phyloP scores from a whole-genome alignment of 2,329 filamentous ascomycete genomes.

The Phyllosticta citribraziliensis region DNA sequence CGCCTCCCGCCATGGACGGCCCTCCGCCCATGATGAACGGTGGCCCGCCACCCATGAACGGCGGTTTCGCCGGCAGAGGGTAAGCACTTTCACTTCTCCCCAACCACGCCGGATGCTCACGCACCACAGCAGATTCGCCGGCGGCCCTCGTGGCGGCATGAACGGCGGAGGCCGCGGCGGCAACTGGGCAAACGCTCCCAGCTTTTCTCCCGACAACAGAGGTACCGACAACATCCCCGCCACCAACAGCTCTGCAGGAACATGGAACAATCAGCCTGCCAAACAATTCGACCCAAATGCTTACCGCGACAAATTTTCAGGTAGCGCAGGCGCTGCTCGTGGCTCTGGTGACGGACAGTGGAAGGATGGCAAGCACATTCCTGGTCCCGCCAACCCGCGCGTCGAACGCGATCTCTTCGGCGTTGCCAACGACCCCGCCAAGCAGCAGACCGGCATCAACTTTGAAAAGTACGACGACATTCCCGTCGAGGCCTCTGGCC shows the following conservation, averaged over 20 bases:
- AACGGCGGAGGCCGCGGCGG: conserved; percentile 45
- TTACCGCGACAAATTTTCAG: conserved; percentile 46
- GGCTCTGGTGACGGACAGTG: conserved; percentile 94
- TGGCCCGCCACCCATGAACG: conserved; percentile 37
- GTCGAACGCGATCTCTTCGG: conserved; percentile 95
- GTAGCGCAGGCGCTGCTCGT: conserved; percentile 50
- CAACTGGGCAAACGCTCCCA: conserved; percentile 48
- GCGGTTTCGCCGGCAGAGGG: conserved; percentile 19
- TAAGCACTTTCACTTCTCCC: background rate
- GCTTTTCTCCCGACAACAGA: conserved; percentile 41
- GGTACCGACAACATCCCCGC: conserved; percentile 23
- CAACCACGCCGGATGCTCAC: background rate
- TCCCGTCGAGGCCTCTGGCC: conserved; percentile 91
- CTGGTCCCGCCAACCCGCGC: conserved; percentile 79
- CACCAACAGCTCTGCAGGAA: conserved; percentile 24
- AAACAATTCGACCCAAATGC: conserved; percentile 52
- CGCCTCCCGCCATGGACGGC: conserved; percentile 30
- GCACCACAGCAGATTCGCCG: background rate
- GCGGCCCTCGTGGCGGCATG: conserved; percentile 34
- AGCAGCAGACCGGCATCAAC: conserved; percentile 98
- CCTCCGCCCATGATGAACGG: conserved; percentile 33
- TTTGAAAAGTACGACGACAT: conserved; percentile 99
- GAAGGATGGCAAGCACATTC: conserved; percentile 92
- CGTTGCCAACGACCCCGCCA: conserved; percentile 77
- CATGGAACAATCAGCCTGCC: conserved; percentile 33